phyloP scores from a whole-genome alignment of 1,139 yeast species.

The Candida sp. region DNA sequence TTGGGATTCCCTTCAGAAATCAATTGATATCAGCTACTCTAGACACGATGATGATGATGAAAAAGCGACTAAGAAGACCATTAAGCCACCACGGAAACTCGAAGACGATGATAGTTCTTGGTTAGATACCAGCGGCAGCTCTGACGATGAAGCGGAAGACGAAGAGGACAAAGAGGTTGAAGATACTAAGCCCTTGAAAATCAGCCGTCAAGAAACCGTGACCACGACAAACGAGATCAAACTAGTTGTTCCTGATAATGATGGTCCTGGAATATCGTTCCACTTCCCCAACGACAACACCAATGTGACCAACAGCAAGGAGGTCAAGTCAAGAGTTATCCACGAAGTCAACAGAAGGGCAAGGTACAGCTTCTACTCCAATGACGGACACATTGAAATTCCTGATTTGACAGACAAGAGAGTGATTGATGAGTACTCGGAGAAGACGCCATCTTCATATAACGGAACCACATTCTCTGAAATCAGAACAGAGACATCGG shows the following conservation, averaged over 20 bases:
- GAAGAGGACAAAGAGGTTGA: conserved; percentile 4
- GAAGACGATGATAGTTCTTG: conserved; percentile 13
- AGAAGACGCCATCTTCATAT: conserved; percentile 23
- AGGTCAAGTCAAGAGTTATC: conserved; percentile 15
- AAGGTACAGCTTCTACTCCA: conserved; percentile 28
- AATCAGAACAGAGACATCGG: conserved; percentile 22
- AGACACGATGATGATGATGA: neutral
- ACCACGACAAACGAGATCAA: neutral
- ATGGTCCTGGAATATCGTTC: conserved; percentile 39
- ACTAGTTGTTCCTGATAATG: conserved; percentile 18
- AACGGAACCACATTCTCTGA: conserved; percentile 38
- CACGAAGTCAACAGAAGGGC: conserved; percentile 18
- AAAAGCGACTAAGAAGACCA: neutral
- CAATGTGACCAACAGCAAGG: conserved; percentile 39
- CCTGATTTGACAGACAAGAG: conserved; percentile 39
- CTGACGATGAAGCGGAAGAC: conserved; percentile 3
- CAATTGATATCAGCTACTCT: conserved; percentile 28
- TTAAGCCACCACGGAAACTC: conserved; percentile 9
- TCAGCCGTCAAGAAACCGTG: conserved; percentile 1
- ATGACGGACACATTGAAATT: conserved; percentile 46
- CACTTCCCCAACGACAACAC: conserved; percentile 40
- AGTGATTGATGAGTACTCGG: conserved; percentile 23
- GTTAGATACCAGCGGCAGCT: conserved; percentile 9
- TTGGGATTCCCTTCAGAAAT: conserved; percentile 42
- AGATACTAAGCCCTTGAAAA: conserved; percentile 13